Evolutionary conservation across 164 flowering plant species (phyloP), one percentile per base, ranked within the genome.

Genomic region (Sextonia rubra): DNA sequence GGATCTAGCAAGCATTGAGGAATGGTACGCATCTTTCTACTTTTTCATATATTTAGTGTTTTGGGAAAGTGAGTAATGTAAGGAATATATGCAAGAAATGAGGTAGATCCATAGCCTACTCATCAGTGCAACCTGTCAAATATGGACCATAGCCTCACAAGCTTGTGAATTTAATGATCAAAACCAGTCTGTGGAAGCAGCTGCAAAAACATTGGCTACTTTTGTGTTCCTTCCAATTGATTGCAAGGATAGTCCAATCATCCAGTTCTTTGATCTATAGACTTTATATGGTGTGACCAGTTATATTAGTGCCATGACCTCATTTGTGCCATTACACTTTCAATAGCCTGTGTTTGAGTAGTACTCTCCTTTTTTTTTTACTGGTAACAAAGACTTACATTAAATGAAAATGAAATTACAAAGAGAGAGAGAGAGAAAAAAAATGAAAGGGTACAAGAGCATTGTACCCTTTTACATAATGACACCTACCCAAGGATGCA

Each of bases 1-100:
- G 64, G 88, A 91, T 76, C 77, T 91, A 49, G 82, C 82, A 27
- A 83, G 88, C 66, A 87, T 91, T 55, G 92, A 88, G 65, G 94
- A 88, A 77, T 75, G 94, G 97, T 91, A 89, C 64, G 87, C 12
- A 49, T 58, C 58, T 74, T 4, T 69, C 24, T 22, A 37, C 60
- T 23, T 70, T 24, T 15, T 32, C n/a, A 8, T 44, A 30, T 20
- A 2, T 44, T 9, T 44, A 8, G 37, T 66, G 17, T 52, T 52
- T 20, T 17, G 58, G n/a, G 14, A 52, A 29, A 64, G 14, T 61
- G 64, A n/a, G 26, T 61, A 24, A 12, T 8, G 12, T 11, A 17
- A 22, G 23, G 27, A 61, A 61, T 37, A 37, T 26, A n/a, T 61
- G 27, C 24, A 61, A 17, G 25, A 61, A n/a, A 11, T 5, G 64